Conservation (phyloP, 768 basidiomycete genomes). For the Auricularia sp. region DNA sequence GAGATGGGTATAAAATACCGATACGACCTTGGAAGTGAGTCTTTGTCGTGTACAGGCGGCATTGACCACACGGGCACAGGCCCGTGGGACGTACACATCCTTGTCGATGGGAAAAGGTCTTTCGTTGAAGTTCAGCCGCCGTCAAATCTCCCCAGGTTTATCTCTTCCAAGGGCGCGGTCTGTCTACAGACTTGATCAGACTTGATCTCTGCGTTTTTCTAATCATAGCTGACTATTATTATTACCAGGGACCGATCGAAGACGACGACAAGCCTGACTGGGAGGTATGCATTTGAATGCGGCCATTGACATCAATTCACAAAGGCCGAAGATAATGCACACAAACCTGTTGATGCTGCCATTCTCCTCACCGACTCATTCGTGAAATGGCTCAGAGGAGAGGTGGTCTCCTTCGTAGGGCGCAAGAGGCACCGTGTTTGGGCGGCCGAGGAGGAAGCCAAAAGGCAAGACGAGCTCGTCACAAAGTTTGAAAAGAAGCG, state of each 20-base stretch:
- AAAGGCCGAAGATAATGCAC: conserved; percentile 9
- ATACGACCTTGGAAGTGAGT: conserved; percentile 11
- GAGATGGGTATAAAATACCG: conserved; percentile 17
- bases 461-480: not conserved
- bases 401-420: conserved; percentile 14
- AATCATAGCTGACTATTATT: not conserved
- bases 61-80: not conserved
- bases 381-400: conserved; percentile 16
- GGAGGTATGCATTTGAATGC: not conserved
- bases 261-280: not conserved
- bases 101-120: not conserved
- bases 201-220: not conserved
- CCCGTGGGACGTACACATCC: conserved; percentile 18
- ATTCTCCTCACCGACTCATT: conserved; percentile 17
- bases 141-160: not conserved
- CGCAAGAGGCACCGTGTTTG: conserved; percentile 16
- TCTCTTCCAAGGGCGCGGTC: not conserved
- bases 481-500: not conserved
- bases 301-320: not conserved
- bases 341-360: conserved; percentile 13
- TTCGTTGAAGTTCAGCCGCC: not conserved
- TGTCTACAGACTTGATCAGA: not conserved
- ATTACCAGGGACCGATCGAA: not conserved
- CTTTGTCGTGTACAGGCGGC: not conserved
- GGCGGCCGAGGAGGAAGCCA: conserved; percentile 11